Evolutionary conservation across 2,329 filamentous ascomycete genomes (phyloP).

Genomic region (Fusarium sacchari): DNA sequence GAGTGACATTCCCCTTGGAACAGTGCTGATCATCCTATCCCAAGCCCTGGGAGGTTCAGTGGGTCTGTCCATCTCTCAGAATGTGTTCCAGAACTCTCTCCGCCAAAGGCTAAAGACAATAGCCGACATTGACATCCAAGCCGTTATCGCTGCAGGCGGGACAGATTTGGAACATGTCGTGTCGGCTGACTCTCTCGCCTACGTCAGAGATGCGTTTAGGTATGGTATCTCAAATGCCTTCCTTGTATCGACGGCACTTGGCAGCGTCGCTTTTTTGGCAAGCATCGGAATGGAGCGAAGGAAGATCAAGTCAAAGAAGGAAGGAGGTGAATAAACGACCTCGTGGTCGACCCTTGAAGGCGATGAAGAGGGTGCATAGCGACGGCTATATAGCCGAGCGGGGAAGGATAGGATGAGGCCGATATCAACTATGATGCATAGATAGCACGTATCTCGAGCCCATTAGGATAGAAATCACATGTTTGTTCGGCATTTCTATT

Average conservation of each 20-base stretch:
- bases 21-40: conserved; percentile 55
- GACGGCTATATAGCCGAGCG: neutral
- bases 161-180: conserved; percentile 24
- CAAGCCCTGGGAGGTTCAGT: conserved; percentile 56
- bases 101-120: conserved; percentile 10
- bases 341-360: neutral
- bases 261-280: conserved; percentile 27
- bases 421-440: neutral
- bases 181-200: neutral
- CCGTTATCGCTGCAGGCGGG: conserved; percentile 28
- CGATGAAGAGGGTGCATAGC: neutral
- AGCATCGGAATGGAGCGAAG: conserved; percentile 33
- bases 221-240: conserved; percentile 28
- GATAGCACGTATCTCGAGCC: neutral
- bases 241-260: conserved; percentile 33
- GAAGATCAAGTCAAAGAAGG: conserved; percentile 23
- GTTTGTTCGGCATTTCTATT: neutral
- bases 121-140: neutral
- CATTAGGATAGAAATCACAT: neutral
- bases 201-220: conserved; percentile 29
- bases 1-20: conserved; percentile 56
- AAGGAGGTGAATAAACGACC: neutral
- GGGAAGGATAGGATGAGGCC: neutral
- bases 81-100: conserved; percentile 32
- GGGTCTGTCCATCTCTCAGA: conserved; percentile 33